A percentile compares a stretch with the other conserved stretches of the same genome.
Evolutionary conservation across 2,329 filamentous ascomycete species (phyloP).

Genomic region (Phaeosphaeria sp.): DNA sequence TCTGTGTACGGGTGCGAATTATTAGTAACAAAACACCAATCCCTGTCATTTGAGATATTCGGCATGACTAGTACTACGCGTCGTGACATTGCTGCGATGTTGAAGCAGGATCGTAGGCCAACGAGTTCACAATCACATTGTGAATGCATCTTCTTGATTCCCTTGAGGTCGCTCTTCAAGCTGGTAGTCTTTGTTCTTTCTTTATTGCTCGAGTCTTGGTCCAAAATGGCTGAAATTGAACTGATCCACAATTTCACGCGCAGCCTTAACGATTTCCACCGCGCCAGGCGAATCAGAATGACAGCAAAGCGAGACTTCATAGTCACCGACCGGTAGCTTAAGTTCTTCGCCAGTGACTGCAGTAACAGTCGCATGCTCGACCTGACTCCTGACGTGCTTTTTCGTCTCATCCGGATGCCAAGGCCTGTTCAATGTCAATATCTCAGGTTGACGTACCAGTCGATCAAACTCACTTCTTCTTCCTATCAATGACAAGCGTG

Average conservation of each 20-base stretch:
- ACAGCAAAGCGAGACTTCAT: constrained; percentile 53
- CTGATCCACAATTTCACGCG: constrained; percentile 51
- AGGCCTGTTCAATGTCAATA: constrained; percentile 28
- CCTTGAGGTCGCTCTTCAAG: too few species aligned
- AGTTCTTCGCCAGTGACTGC: constrained; percentile 52
- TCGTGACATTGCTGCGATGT: too few species aligned
- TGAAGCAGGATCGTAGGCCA: too few species aligned
- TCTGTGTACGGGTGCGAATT: too few species aligned
- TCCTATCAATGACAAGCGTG: constrained; percentile 63
- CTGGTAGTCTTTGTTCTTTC: too few species aligned
- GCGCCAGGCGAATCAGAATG: constrained; percentile 55
- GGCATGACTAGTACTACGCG: too few species aligned
- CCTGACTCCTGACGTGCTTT: constrained; percentile 50
- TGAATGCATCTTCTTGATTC: too few species aligned
- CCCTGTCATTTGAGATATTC: too few species aligned
- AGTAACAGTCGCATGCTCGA: constrained; percentile 49
- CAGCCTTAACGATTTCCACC: constrained; percentile 53
- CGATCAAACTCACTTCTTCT: constrained; percentile 57
- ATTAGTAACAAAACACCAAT: too few species aligned
- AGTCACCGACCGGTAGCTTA: constrained; percentile 50
- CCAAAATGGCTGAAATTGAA: constrained; percentile 43
- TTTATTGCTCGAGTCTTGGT: too few species aligned
- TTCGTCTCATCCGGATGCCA: constrained; percentile 53
- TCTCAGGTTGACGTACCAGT: neutral
- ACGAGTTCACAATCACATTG: too few species aligned